phyloP scores from a whole-genome alignment of 2,329 filamentous ascomycete genomes.

The Aureobasidium sp. region DNA sequence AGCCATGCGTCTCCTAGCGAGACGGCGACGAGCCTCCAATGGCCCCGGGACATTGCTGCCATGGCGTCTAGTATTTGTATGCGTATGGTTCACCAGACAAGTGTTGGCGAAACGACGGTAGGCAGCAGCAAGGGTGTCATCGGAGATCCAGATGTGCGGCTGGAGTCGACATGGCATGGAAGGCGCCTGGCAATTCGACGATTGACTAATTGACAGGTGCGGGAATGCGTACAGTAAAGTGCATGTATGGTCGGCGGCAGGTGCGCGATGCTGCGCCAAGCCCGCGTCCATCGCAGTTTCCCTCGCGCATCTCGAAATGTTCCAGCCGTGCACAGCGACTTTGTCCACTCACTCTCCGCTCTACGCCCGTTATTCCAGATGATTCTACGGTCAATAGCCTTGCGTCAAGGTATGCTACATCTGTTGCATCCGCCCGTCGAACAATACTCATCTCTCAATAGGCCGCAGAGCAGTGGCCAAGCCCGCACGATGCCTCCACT shows the following conservation, averaged over 20 bases:
- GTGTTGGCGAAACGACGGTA: constrained; percentile 44
- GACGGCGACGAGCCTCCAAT: constrained; percentile 50
- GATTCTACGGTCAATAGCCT: constrained; percentile 35
- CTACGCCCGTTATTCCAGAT: constrained; percentile 20
- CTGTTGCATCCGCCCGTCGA: background rate
- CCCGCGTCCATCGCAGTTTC: background rate
- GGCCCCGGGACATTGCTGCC: constrained; percentile 55
- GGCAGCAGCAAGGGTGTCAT: constrained; percentile 44
- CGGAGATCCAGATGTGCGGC: constrained; percentile 47
- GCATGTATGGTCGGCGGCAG: background rate
- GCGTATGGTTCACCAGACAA: constrained; percentile 28
- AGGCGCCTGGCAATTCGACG: constrained; percentile 1
- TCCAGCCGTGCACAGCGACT: background rate
- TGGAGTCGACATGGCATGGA: constrained; percentile 19
- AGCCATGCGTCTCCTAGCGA: constrained; percentile 48
- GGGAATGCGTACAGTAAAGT: no score
- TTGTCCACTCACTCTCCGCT: background rate
- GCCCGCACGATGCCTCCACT: constrained; percentile 23
- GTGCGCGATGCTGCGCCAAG: background rate
- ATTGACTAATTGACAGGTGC: background rate
- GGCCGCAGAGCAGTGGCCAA: constrained; percentile 31
- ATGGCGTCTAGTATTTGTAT: constrained; percentile 36
- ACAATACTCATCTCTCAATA: constrained; percentile 17
- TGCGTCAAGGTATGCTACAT: constrained; percentile 29
- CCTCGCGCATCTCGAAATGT: constrained; percentile 4